Percentiles rank a stretch among this genome's conserved stretches.
Conservation (phyloP, 768 basidiomycete species). For the Xanthoconium stramineum region DNA sequence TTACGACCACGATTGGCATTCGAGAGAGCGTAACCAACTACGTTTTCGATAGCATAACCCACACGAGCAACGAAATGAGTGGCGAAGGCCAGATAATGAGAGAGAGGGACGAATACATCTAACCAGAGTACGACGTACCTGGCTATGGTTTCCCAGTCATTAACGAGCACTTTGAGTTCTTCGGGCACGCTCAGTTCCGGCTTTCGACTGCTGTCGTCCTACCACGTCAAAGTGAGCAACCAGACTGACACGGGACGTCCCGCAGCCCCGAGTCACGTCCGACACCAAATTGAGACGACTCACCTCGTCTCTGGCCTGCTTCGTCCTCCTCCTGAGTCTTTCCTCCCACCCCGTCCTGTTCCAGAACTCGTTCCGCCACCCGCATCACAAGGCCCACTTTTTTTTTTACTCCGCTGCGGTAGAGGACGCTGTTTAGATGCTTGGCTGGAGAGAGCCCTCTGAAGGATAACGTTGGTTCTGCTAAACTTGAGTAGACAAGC, state of each 20-base stretch:
- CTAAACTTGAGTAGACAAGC: constrained; percentile 79
- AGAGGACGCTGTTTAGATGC: constrained; percentile 41
- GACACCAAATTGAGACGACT: constrained; percentile 14
- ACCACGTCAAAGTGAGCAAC: constrained; percentile 3
- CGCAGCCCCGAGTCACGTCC: not conserved
- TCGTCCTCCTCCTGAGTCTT: constrained; percentile 68
- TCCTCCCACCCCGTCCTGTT: constrained; percentile 38
- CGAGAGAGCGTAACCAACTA: constrained; percentile 86
- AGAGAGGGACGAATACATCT: not conserved
- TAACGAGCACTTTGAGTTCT: constrained; percentile 82
- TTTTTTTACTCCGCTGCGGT: constrained; percentile 29
- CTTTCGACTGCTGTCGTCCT: constrained; percentile 76
- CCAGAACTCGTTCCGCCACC: constrained; percentile 23
- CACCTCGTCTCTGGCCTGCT: constrained; percentile 74
- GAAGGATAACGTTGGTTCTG: constrained; percentile 73
- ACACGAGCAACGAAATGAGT: not conserved
- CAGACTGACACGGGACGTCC: not conserved
- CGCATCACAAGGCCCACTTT: constrained; percentile 24
- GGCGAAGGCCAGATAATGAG: not conserved
- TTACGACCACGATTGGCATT: constrained; percentile 68
- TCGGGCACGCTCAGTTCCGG: constrained; percentile 90
- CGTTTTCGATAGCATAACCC: not conserved
- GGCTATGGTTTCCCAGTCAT: constrained; percentile 94
- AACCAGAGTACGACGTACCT: constrained; percentile 45
- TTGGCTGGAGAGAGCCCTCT: constrained; percentile 60